Evolutionary conservation across 352 stramenopile species (phyloP).

Genomic region (Phytopythium delawarense): DNA sequence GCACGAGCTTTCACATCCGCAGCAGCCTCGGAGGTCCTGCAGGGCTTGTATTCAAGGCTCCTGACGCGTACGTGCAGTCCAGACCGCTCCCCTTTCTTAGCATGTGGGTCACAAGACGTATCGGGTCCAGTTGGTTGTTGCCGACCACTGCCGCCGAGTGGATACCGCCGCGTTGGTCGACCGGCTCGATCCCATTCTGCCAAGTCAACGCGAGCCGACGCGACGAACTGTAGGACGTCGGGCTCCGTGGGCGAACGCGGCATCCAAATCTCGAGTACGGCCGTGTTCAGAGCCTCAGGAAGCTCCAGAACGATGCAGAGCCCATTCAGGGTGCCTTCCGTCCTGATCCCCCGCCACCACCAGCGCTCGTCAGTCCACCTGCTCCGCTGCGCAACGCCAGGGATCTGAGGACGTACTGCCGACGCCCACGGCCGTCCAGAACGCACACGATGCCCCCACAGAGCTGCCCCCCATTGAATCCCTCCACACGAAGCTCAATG

Average conservation of each 20-base stretch:
- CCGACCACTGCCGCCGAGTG: constrained; percentile 3
- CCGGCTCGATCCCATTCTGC: constrained; percentile 14
- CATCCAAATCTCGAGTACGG: neutral
- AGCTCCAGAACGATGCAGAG: neutral
- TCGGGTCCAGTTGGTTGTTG: neutral
- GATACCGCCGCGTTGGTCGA: constrained; percentile 11
- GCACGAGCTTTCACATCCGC: neutral
- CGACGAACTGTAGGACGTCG: constrained; percentile 26
- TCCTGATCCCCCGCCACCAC: neutral
- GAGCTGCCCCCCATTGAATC: neutral
- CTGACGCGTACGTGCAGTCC: neutral
- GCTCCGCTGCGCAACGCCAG: neutral
- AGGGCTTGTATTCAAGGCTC: neutral
- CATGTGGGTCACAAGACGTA: too few relatives aligned
- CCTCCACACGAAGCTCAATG: neutral
- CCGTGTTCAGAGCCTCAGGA: neutral
- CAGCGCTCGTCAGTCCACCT: neutral
- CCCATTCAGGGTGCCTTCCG: neutral
- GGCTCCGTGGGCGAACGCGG: neutral
- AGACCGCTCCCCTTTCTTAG: neutral
- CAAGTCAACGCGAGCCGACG: constrained; percentile 16
- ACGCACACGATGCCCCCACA: neutral
- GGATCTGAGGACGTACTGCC: neutral
- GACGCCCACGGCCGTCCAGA: neutral
- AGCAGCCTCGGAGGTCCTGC: neutral